Evolutionary conservation across 2,329 filamentous ascomycete genomes (phyloP).

Genomic region (Claviceps cyperi): DNA sequence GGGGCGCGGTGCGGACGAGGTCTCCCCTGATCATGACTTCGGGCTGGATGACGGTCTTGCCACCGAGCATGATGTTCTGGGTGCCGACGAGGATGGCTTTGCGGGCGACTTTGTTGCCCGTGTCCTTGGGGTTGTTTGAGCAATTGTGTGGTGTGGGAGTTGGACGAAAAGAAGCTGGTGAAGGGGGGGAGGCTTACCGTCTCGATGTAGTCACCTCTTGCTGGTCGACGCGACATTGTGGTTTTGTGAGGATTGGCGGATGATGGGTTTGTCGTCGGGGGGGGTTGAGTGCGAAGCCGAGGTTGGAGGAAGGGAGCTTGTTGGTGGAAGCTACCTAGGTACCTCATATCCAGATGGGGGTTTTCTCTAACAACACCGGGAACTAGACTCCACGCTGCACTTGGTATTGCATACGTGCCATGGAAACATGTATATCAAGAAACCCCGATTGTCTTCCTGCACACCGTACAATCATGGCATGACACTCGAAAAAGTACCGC

Average conservation of each 20-base stretch:
- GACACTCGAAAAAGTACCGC: no score
- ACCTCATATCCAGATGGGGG: no score
- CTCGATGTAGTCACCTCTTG: constrained; percentile 91
- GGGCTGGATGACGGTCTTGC: constrained; percentile 89
- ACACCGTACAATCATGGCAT: no score
- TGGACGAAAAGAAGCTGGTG: no score
- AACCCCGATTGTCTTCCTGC: no score
- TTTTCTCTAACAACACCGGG: no score
- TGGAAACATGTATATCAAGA: no score
- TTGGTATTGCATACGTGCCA: no score
- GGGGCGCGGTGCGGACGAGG: constrained; percentile 44
- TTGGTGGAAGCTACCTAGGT: no score
- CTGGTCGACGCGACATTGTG: constrained; percentile 59
- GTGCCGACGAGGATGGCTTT: constrained; percentile 85
- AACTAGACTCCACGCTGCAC: no score
- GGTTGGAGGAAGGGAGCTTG: background rate
- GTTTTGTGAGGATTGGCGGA: background rate
- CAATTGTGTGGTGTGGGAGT: background rate
- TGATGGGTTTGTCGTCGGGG: background rate
- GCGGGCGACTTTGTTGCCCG: constrained; percentile 94
- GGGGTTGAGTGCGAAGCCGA: background rate
- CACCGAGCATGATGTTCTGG: constrained; percentile 93
- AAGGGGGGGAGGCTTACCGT: constrained; percentile 43
- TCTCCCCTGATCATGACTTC: constrained; percentile 92
- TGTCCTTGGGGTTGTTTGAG: constrained; percentile 47